Evolutionary conservation across 2,329 filamentous ascomycete genomes (phyloP), one percentile per base, ranked within the genome.

Genomic region (Fonsecaea pedrosoi): DNA sequence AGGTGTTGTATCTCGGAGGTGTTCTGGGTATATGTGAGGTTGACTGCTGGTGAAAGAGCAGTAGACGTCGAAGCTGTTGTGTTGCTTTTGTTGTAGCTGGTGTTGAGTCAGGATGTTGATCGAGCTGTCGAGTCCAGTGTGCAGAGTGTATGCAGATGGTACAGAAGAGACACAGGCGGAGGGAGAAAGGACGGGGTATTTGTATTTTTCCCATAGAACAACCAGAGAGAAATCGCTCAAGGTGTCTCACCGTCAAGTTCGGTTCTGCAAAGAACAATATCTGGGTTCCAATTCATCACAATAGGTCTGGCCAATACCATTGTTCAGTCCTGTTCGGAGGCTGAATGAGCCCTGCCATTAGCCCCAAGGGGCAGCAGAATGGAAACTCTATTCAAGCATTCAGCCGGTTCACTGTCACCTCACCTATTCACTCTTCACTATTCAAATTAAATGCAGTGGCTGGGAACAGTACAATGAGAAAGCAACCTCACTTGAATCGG

Each of bases 51-150:
- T 30, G n/a, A 4, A 1, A 25, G 13, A 42, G 40, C 40, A 42
- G 40, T n/a, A n/a, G 40, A 18, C 40, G 40, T 42, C 40, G 10
- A 50, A n/a, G 25, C 18, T 21, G 25, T 3, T 21, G 21, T 25
- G 18, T 50, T 50, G 18, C 18, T 50, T 25, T 13, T 25, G 45
- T 50, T 50, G 45, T 50, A 50, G 45, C 15, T 50, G 45, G 25
- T 40, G 40, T 48, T 40, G 40, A 48, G 38, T 34, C n/a, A 18
- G 40, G n/a, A 45, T 48, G 56, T 37, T 45, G 34, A n/a, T 60
- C 6, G 57, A 45, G 21, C 18, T 34, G 18, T 45, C 40, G 34
- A 37, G 38, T 50, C 18, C 10, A 50, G 45, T 50, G 18, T 38
- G 18, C 10, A 21, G 45, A 50, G 25, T 25, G 45, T 50, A 12